phyloP scores from a whole-genome alignment of 208 protist genomes.

The Trypanosoma cruzi region DNA sequence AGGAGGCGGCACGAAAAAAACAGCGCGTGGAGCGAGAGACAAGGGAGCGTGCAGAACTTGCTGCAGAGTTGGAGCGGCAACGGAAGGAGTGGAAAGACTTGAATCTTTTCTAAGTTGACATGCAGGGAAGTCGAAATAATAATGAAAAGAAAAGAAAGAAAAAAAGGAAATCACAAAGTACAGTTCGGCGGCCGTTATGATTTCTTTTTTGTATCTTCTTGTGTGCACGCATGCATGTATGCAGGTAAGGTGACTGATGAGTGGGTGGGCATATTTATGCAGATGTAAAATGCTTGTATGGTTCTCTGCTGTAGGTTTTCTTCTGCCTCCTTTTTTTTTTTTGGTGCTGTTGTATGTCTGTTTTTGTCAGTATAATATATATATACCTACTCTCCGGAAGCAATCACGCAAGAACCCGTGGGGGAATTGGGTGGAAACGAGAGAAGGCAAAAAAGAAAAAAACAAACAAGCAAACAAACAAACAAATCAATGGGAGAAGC shows the following conservation, averaged over 20 bases:
- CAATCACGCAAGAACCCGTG: neutral
- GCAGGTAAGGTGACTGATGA: neutral
- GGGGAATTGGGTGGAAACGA: neutral
- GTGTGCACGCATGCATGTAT: neutral
- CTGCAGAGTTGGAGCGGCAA: slow-evolving; percentile 72
- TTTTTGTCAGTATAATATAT: neutral
- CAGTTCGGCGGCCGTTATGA: neutral
- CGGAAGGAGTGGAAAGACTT: slow-evolving; percentile 78
- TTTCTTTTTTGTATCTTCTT: too few species aligned
- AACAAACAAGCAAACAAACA: too few species aligned
- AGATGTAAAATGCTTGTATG: neutral
- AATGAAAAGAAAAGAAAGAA: slow-evolving; percentile 1
- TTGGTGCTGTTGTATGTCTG: neutral
- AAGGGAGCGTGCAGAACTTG: slow-evolving; percentile 52
- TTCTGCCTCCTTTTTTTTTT: slow-evolving; percentile 16
- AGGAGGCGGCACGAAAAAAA: slow-evolving; percentile 72
- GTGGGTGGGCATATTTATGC: neutral
- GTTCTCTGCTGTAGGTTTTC: neutral
- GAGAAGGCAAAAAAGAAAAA: neutral
- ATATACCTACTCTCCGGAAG: neutral
- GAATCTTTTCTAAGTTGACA: slow-evolving; percentile 53
- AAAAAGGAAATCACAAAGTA: neutral
- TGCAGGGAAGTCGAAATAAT: neutral
- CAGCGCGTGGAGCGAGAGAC: slow-evolving; percentile 54
- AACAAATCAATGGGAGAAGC: too few species aligned